Evolutionary conservation across 2,329 filamentous ascomycete genomes (phyloP).

Genomic region (Penicillium palitans): DNA sequence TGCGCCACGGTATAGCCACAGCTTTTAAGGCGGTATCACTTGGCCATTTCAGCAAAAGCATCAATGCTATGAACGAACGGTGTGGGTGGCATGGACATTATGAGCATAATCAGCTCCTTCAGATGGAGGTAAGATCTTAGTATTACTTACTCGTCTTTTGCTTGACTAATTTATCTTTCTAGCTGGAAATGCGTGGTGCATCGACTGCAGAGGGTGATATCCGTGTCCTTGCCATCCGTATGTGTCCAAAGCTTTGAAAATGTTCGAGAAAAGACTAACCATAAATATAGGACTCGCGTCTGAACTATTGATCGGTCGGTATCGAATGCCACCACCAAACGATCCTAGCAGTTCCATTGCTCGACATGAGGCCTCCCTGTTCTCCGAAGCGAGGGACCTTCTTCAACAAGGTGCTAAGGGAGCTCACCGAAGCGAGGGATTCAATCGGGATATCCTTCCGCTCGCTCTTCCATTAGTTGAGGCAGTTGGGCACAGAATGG

Average conservation of each 20-base stretch:
- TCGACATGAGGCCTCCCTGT: neutral
- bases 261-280: neutral
- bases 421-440: neutral
- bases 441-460: neutral
- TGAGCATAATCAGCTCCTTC: constrained; percentile 9
- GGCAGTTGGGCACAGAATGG: neutral
- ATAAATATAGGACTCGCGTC: constrained; percentile 24
- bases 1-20: constrained; percentile 15
- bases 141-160: neutral
- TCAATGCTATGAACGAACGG: constrained; percentile 12
- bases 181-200: constrained; percentile 8
- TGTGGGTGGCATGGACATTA: constrained; percentile 18
- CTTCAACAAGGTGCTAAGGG: neutral
- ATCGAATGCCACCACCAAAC: constrained; percentile 19
- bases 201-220: constrained; percentile 23
- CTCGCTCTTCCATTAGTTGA: neutral
- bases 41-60: constrained; percentile 10
- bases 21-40: constrained; percentile 15
- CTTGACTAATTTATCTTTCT: neutral
- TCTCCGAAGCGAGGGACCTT: neutral
- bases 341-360: constrained; percentile 18
- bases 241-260: neutral
- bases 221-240: constrained; percentile 22
- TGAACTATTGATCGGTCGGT: constrained; percentile 29
- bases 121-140: constrained; percentile 8